Conservation (phyloP, 2,329 filamentous ascomycete species). For the Penicillium sp. region DNA sequence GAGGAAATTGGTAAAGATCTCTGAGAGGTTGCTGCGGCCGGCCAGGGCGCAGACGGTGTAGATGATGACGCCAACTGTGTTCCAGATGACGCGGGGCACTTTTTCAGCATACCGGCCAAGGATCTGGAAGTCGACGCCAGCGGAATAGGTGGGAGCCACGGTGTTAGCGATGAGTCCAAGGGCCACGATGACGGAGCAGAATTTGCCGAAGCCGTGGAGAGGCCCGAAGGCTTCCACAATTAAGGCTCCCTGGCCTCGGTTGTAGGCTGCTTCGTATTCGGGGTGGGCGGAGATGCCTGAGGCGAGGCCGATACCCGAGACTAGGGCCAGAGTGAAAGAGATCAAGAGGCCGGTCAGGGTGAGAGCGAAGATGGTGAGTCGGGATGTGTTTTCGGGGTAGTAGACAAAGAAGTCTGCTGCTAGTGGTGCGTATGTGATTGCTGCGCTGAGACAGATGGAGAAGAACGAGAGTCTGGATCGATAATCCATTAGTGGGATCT, state of each 20-base stretch:
- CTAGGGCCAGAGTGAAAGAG: constrained; percentile 60
- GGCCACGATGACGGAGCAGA: constrained; percentile 64
- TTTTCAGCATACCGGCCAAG: constrained; percentile 57
- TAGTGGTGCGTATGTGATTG: constrained; percentile 61
- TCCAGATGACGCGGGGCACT: constrained; percentile 65
- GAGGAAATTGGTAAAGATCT: constrained; percentile 67
- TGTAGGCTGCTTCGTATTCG: constrained; percentile 58
- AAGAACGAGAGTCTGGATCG: constrained; percentile 64
- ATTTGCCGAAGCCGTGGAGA: constrained; percentile 62
- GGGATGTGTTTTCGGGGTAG: constrained; percentile 54
- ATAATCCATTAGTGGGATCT: background rate
- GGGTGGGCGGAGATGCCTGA: constrained; percentile 54
- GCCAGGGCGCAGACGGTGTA: constrained; percentile 64
- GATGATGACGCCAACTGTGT: constrained; percentile 59
- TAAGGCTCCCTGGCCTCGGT: constrained; percentile 60
- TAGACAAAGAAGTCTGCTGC: constrained; percentile 69
- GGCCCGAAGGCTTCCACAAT: constrained; percentile 61
- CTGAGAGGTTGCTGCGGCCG: constrained; percentile 58
- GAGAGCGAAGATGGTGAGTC: constrained; percentile 55
- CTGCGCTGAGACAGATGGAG: constrained; percentile 63
- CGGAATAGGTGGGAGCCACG: constrained; percentile 62
- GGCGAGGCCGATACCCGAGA: constrained; percentile 62
- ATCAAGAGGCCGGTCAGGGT: constrained; percentile 56
- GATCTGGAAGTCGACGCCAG: constrained; percentile 66
- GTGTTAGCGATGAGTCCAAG: constrained; percentile 65